A percentile compares a stretch with the other conserved stretches of the same genome.
phyloP scores from a whole-genome alignment of 768 basidiomycete species.

The Lepiota subincarnata region DNA sequence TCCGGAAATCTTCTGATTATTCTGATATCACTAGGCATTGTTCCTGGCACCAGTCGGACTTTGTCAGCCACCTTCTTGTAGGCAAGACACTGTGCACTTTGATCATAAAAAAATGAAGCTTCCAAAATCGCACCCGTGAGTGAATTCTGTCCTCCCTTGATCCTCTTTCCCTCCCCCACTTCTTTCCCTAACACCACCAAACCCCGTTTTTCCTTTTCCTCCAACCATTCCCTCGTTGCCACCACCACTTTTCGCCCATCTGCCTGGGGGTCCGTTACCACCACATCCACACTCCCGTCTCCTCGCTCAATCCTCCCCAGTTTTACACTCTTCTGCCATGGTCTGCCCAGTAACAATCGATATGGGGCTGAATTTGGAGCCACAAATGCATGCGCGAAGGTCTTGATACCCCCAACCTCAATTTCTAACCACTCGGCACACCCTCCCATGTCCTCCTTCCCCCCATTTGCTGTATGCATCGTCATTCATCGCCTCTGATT shows the following conservation, averaged over 20 bases:
- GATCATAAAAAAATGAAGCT: not conserved
- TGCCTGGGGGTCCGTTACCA: not conserved
- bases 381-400: conserved; percentile 21
- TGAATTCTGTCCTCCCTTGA: not conserved
- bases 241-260: not conserved
- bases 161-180: not conserved
- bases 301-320: conserved; percentile 12
- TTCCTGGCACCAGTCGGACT: not conserved
- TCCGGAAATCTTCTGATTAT: not conserved
- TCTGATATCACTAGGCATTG: not conserved
- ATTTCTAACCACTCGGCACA: conserved; percentile 15
- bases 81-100: not conserved
- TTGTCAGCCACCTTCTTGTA: conserved; percentile 11
- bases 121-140: not conserved
- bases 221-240: not conserved
- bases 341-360: conserved; percentile 14
- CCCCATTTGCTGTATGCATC: conserved; percentile 21
- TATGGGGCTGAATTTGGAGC: conserved; percentile 16
- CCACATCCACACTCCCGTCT: not conserved
- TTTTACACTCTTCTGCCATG: conserved; percentile 18
- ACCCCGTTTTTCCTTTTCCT: not conserved
- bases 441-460: conserved; percentile 10
- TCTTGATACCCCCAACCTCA: conserved; percentile 16
- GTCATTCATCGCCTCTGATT: conserved; percentile 16
- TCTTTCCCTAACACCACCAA: not conserved